phyloP scores from a whole-genome alignment of 495 filamentous ascomycete genomes.

The Penicillium goetzii region DNA sequence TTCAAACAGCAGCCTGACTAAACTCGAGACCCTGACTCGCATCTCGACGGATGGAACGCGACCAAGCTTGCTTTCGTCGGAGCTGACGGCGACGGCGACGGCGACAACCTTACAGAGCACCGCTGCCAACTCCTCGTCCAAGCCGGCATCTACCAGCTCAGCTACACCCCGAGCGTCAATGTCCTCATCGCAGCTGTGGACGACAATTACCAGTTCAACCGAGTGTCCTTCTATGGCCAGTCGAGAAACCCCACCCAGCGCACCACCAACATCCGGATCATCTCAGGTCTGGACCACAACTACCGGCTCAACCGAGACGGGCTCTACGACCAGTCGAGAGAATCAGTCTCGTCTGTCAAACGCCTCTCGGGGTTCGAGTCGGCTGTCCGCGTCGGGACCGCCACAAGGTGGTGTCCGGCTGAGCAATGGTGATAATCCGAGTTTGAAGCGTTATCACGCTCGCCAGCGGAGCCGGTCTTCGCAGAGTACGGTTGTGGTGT shows the following conservation, averaged over 20 bases:
- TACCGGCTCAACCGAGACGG: conserved; percentile 1
- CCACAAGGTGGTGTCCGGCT: background rate
- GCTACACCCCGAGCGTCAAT: conserved; percentile 8
- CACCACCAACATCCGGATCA: conserved; percentile 12
- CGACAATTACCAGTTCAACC: background rate
- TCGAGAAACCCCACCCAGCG: background rate
- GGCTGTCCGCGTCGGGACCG: conserved; percentile 1
- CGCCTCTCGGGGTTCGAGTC: conserved; percentile 18
- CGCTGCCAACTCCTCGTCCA: background rate
- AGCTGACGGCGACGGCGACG: background rate
- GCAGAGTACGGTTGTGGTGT: background rate
- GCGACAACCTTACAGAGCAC: background rate
- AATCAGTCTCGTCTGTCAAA: conserved; percentile 9
- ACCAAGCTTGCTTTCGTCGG: conserved; percentile 13
- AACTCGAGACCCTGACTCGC: conserved; percentile 15
- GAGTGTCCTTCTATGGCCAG: background rate
- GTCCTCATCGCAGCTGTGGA: conserved; percentile 4
- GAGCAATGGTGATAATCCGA: background rate
- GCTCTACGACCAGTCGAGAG: conserved; percentile 10
- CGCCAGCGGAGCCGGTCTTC: conserved; percentile 1
- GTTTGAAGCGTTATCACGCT: background rate
- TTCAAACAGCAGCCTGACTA: conserved; percentile 16
- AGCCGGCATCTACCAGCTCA: conserved; percentile 4
- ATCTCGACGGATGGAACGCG: conserved; percentile 14
- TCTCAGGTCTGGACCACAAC: conserved; percentile 24